Evolutionary conservation across 2,329 filamentous ascomycete species (phyloP), one percentile per base, ranked within the genome.

Genomic region (Cryoendolithus antarcticus): DNA sequence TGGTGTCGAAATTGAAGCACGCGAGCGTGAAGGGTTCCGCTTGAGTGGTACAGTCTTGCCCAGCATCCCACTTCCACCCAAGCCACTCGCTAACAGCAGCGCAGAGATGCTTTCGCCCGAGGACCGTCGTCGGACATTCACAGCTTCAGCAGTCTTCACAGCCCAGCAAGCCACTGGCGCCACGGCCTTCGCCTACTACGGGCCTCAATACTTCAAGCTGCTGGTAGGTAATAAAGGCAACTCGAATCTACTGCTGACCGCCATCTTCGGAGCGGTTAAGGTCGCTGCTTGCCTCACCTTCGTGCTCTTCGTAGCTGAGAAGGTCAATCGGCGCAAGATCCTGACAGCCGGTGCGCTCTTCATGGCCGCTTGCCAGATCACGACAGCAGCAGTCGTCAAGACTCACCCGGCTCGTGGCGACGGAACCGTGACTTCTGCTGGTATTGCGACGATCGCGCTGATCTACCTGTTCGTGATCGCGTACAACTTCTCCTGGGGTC

Each of bases 381-480:
- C 41, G 34, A 54, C 51, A 6, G 55, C 55, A 4, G 55, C 48
- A 4, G 50, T 62, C 1, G 46, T 57, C 11, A 52, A 50, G 30
- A 48, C 48, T 0, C 44, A 53, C 13, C 55, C 55, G 2, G 39
- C 50, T 2, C 50, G 51, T 0, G 31, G 30, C 3, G 37, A 44
- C 11, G 48, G 43, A 1, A 41, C 46, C 15, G 50, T 59, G 12
- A 55, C 55, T 1, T 39, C 41, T n/a, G 43, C 63, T 1, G 67
- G 65, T 1, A 68, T 72, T 27, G 64, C 64, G 2, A 75, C 69
- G 0, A 60, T 75, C 1, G 64, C 65, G 0, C 55, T 75, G 9
- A 74, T 75, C 38, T 75, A 74, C 48, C 57, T 74, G 4, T 69
- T 70, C 42, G 69, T 74, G 19, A 65, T 73, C 52, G 63, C 59